These are phyloP conservation scores for Chlamydomonas sphaeroides DNA, from an alignment of 139 green algal genomes.

Conservation along the genomic window DNA sequence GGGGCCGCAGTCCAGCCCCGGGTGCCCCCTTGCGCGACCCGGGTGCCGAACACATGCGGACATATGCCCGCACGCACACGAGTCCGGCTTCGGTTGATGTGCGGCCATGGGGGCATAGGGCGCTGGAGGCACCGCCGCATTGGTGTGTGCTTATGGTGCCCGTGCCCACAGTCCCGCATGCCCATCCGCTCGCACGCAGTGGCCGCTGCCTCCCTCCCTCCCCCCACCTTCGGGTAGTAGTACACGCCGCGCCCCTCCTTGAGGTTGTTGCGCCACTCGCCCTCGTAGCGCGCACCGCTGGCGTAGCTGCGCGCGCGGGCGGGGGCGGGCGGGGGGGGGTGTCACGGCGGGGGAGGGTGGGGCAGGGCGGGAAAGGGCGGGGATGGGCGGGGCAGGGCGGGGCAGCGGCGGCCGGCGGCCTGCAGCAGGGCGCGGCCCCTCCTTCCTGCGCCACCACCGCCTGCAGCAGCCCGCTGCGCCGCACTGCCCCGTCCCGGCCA, in stretches of 20 bases:
- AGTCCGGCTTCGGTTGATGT: too few species aligned
- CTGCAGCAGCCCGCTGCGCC: neutral
- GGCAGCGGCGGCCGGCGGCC: neutral
- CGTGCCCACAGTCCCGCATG: too few species aligned
- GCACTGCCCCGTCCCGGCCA: neutral
- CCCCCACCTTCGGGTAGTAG: constrained; percentile 73
- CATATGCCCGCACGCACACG: too few species aligned
- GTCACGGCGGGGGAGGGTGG: neutral
- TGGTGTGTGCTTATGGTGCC: too few species aligned
- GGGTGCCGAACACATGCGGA: too few species aligned
- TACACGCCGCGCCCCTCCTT: constrained; percentile 87
- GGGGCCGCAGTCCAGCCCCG: too few species aligned
- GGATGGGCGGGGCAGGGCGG: neutral
- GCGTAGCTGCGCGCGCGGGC: constrained; percentile 55
- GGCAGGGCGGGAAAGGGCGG: neutral
- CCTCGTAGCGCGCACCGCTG: constrained; percentile 80
- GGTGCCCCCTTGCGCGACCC: too few species aligned
- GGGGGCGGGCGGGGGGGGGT: neutral
- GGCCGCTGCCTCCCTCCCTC: neutral
- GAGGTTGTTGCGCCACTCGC: constrained; percentile 81
- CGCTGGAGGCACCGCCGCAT: too few species aligned
- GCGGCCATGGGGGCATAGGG: too few species aligned
- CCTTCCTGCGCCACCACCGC: neutral
- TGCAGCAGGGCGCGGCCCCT: neutral
- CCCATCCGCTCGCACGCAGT: too few species aligned